Evolutionary conservation across 306 rosid species (phyloP).

Genomic region (Crotalaria pallida): DNA sequence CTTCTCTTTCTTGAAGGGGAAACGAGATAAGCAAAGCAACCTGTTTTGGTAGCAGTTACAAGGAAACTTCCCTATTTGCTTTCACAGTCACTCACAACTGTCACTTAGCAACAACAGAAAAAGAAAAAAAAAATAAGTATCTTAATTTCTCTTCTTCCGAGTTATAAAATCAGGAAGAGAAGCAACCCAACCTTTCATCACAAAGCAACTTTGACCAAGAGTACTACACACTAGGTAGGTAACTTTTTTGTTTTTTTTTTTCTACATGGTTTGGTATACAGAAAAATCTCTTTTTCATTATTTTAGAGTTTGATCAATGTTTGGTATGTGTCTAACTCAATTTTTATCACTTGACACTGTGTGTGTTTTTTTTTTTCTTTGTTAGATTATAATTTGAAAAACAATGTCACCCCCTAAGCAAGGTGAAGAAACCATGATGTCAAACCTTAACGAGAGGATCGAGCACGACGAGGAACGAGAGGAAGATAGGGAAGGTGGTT

Average conservation of each 20-base stretch:
- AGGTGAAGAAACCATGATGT: slow-evolving; percentile 63
- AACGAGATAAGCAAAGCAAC: slow-evolving; percentile 1
- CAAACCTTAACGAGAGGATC: slow-evolving; percentile 37
- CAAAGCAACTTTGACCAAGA: slow-evolving; percentile 17
- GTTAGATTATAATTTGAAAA: slow-evolving; percentile 31
- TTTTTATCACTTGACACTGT: neutral
- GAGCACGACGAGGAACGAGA: slow-evolving; percentile 52
- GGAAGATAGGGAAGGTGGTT: slow-evolving; percentile 36
- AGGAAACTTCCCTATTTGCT: slow-evolving; percentile 21
- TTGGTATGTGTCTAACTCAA: slow-evolving; percentile 23
- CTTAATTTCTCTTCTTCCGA: slow-evolving; percentile 23
- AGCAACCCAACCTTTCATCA: neutral
- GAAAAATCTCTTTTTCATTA: slow-evolving; percentile 6
- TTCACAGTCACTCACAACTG: slow-evolving; percentile 22
- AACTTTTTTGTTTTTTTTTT: neutral
- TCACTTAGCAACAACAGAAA: no score
- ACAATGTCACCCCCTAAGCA: slow-evolving; percentile 61
- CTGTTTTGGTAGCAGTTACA: no score
- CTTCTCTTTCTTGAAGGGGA: neutral
- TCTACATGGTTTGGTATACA: slow-evolving; percentile 10
- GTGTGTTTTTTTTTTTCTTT: no score
- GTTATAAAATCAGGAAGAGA: slow-evolving; percentile 7
- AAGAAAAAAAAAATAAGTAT: neutral
- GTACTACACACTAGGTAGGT: slow-evolving; percentile 8
- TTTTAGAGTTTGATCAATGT: neutral